A percentile compares a stretch with the other conserved stretches of the same genome.
phyloP scores from a whole-genome alignment of 345 rosid genomes.

The Citrus sp. region DNA sequence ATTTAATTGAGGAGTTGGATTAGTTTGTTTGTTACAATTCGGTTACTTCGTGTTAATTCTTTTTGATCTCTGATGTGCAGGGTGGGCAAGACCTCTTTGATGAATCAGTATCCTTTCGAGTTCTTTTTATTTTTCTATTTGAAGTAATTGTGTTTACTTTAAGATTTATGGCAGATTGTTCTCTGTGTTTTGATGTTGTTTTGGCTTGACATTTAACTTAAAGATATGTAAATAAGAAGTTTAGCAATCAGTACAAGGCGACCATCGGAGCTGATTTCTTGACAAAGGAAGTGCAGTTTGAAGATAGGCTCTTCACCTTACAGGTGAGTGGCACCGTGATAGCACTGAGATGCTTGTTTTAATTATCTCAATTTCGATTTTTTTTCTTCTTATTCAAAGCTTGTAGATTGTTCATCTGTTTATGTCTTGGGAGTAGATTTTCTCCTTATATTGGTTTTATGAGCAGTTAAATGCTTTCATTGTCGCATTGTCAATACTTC shows the following conservation, averaged over 20 bases:
- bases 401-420: neutral
- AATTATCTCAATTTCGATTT: neutral
- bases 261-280: slow-evolving; percentile 96
- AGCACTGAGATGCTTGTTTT: neutral
- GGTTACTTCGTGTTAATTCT: neutral
- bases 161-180: neutral
- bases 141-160: neutral
- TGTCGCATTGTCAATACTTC: neutral
- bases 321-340: slow-evolving; percentile 49
- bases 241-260: slow-evolving; percentile 93
- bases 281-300: slow-evolving; percentile 89
- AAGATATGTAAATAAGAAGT: slow-evolving; percentile 92
- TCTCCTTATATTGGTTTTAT: neutral
- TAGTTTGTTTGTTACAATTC: neutral
- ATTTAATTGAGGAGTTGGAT: neutral
- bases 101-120: slow-evolving; percentile 80
- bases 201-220: slow-evolving; percentile 25
- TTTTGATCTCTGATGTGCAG: slow-evolving; percentile 38
- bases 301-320: slow-evolving; percentile 91
- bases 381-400: neutral
- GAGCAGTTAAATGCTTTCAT: neutral
- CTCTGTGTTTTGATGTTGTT: slow-evolving; percentile 7
- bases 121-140: slow-evolving; percentile 1
- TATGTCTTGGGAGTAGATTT: neutral
- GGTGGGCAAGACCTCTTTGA: slow-evolving; percentile 96